Evolutionary conservation across 1,284 basidiomycete species (phyloP).

Genomic region (Trichosporon sp.): DNA sequence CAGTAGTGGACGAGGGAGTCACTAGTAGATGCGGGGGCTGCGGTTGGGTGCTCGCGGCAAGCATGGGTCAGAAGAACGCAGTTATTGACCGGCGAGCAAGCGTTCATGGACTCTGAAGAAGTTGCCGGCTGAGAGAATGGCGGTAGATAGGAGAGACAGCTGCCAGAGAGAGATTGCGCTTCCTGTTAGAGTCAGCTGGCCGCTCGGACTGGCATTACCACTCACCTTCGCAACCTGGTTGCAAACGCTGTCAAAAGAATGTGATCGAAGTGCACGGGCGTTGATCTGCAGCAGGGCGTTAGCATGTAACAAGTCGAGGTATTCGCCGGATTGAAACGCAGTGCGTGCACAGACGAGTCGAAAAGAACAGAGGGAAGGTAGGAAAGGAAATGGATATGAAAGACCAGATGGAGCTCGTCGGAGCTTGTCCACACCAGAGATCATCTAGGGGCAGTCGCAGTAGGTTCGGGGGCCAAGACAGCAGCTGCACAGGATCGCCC

Average conservation of each 20-base stretch:
- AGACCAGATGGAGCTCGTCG: no score
- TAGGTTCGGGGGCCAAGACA: no score
- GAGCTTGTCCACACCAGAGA: background rate
- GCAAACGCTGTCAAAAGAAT: background rate
- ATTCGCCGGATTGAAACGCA: background rate
- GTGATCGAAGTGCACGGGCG: background rate
- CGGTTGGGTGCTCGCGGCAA: background rate
- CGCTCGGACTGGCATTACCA: background rate
- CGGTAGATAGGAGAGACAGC: background rate
- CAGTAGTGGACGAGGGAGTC: background rate
- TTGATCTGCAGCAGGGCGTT: background rate
- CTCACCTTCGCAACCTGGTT: background rate
- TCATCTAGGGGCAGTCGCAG: background rate
- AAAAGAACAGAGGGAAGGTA: background rate
- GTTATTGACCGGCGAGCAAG: background rate
- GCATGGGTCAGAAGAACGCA: background rate
- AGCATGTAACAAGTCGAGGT: background rate
- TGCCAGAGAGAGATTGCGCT: background rate
- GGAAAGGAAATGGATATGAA: background rate
- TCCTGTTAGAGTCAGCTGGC: background rate
- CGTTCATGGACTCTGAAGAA: background rate
- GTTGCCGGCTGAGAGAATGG: background rate
- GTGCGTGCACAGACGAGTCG: background rate
- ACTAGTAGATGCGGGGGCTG: constrained; percentile 2
- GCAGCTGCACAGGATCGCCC: no score